Evolutionary conservation across 345 rosid species (phyloP), one percentile per base, ranked within the genome.

Genomic region (Lepidium sativum): DNA sequence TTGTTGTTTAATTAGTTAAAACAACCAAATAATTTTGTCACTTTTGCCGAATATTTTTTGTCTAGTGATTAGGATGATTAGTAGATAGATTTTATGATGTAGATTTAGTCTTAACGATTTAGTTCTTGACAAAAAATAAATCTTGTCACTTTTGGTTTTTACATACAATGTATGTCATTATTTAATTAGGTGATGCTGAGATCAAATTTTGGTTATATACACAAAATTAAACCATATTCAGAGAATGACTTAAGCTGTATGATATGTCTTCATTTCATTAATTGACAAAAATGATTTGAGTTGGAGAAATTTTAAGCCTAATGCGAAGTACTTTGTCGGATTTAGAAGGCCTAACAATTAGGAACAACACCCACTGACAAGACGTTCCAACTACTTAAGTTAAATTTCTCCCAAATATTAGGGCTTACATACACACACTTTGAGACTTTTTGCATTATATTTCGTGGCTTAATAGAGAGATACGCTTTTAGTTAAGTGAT

Each of bases 311-410:
- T 56, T 38, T 47, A 15, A 41, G 70, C 44, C 69, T 56, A 31
- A 64, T 58, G 8, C 38, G 53, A 65, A 40, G 15, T 52, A 15
- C 3, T 58, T 50, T 10, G 60, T 64, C 53, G 60, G 38, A 71
- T 56, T 71, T 49, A 49, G 60, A 49, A 58, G 47, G 67, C 76
- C 76, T 65, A 72, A 72, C 62, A 58, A 59, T 65, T 72, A 65
- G 76, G 76, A 72, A 50, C 16, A 20, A 41, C 35, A 42, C 17
- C 18, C 23, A 58, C 17, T 13, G 61, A 70, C 63, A 53, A 62
- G 45, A 41, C 58, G 9, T 51, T 51, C 11, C 52, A 25, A 50
- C 15, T 2, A 31, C 48, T 12, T 29, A 9, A 2, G 33, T 52
- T 64, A 50, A 51, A 13, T 40, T 40, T 3, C 40, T 41, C 42